These are phyloP conservation scores for Penicillium malachiteum DNA, from an alignment of 495 filamentous ascomycete genomes.

Conservation along the genomic window DNA sequence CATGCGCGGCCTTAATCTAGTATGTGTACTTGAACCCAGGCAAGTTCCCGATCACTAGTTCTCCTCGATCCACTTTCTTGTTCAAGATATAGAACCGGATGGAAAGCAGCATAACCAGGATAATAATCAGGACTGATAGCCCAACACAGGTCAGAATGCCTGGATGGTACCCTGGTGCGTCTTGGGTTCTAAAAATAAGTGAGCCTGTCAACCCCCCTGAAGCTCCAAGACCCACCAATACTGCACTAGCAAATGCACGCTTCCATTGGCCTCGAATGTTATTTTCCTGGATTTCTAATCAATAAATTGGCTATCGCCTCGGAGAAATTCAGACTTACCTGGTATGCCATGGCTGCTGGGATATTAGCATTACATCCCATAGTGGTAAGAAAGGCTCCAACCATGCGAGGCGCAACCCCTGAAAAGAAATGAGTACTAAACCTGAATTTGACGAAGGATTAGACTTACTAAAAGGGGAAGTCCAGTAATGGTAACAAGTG, in stretches of 20 bases:
- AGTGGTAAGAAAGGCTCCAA: conserved; percentile 59
- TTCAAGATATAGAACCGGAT: conserved; percentile 6
- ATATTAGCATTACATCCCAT: conserved; percentile 57
- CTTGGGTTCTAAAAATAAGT: background rate
- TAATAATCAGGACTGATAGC: background rate
- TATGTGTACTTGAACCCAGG: conserved; percentile 11
- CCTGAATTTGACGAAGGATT: background rate
- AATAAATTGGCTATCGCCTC: background rate
- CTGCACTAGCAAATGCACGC: background rate
- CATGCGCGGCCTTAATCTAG: background rate
- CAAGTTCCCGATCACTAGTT: conserved; percentile 9
- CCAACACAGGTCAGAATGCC: conserved; percentile 32
- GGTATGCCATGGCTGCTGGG: conserved; percentile 51
- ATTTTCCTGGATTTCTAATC: background rate
- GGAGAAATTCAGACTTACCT: conserved; percentile 25
- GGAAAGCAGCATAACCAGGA: conserved; percentile 2
- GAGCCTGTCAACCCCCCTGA: background rate
- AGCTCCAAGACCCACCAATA: background rate
- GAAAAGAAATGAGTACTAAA: background rate
- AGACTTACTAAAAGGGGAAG: conserved; percentile 34
- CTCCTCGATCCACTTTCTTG: conserved; percentile 5
- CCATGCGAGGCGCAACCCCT: conserved; percentile 48
- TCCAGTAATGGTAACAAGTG: conserved; percentile 36
- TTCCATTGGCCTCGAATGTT: background rate
- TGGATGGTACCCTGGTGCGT: conserved; percentile 41